A percentile compares a stretch with the other conserved stretches of the same genome.
phyloP scores from a whole-genome alignment of 2,329 filamentous ascomycete species.

The Aspergillus udagawae region DNA sequence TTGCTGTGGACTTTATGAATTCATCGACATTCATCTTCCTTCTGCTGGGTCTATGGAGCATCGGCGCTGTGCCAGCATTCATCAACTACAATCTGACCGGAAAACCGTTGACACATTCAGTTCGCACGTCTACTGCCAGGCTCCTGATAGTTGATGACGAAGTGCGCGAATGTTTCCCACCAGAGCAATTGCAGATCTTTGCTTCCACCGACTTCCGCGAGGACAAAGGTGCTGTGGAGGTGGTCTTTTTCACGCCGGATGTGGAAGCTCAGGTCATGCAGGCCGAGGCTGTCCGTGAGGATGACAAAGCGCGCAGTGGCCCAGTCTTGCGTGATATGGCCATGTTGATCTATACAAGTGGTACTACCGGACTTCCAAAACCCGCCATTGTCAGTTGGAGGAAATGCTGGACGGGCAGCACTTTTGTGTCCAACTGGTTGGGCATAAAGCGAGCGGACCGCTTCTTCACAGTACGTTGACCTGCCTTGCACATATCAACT shows the following conservation, averaged over 20 bases:
- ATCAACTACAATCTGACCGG: constrained; percentile 82
- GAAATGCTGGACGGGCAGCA: constrained; percentile 55
- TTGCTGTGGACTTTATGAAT: constrained; percentile 79
- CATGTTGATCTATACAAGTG: constrained; percentile 78
- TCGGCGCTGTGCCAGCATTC: constrained; percentile 78
- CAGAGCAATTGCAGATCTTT: constrained; percentile 41
- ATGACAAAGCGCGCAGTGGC: constrained; percentile 55
- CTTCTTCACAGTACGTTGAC: constrained; percentile 63
- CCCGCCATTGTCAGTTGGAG: constrained; percentile 71
- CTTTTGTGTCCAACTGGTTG: constrained; percentile 55
- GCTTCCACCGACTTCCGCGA: constrained; percentile 37
- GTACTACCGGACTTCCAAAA: constrained; percentile 81
- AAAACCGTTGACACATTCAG: constrained; percentile 68
- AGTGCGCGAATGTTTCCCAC: constrained; percentile 49
- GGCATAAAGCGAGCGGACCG: constrained; percentile 60
- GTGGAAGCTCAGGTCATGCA: constrained; percentile 53
- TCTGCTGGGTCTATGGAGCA: constrained; percentile 73
- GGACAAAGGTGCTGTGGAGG: constrained; percentile 48
- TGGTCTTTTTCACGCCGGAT: constrained; percentile 60
- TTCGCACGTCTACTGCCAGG: constrained; percentile 62
- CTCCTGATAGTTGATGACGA: constrained; percentile 69
- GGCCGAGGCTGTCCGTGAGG: constrained; percentile 52
- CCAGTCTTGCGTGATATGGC: constrained; percentile 56
- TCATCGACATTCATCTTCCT: constrained; percentile 73
- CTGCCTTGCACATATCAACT: not conserved